A percentile compares a stretch with the other conserved stretches of the same genome.
phyloP scores from a whole-genome alignment of 1,139 yeast genomes.

The Yamadazyma triangularis region DNA sequence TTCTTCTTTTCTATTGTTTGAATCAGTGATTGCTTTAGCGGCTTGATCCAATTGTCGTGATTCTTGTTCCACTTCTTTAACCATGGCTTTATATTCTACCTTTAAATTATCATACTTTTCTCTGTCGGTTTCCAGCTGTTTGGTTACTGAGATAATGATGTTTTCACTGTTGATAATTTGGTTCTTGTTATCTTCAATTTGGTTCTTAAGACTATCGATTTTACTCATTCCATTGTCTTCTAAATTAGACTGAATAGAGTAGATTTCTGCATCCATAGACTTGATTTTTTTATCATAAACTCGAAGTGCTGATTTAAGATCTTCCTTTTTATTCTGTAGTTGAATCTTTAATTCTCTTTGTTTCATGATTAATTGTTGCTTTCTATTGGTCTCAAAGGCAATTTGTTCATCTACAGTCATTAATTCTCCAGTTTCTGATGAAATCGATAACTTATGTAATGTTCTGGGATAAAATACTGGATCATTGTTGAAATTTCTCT shows the following conservation, averaged over 20 bases:
- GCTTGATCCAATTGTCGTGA: slow-evolving; percentile 3
- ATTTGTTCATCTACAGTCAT: slow-evolving; percentile 17
- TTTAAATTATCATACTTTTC: slow-evolving; percentile 11
- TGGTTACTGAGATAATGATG: slow-evolving; percentile 23
- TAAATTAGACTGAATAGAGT: slow-evolving; percentile 23
- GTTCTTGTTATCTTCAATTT: slow-evolving; percentile 24
- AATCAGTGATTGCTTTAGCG: slow-evolving; percentile 1
- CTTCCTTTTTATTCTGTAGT: slow-evolving; percentile 11
- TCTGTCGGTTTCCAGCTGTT: slow-evolving; percentile 17
- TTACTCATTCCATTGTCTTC: slow-evolving; percentile 33
- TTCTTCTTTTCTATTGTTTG: neutral
- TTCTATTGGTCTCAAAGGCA: slow-evolving; percentile 12
- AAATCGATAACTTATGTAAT: slow-evolving; percentile 25
- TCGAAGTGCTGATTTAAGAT: slow-evolving; percentile 12
- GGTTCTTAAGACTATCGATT: slow-evolving; percentile 26
- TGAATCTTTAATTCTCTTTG: slow-evolving; percentile 12
- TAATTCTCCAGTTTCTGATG: slow-evolving; percentile 12
- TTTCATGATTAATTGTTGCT: slow-evolving; percentile 13
- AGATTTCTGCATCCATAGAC: slow-evolving; percentile 14
- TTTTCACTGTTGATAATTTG: slow-evolving; percentile 26
- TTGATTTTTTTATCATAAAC: slow-evolving; percentile 15
- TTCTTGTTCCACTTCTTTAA: slow-evolving; percentile 7
- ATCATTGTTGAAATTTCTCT: slow-evolving; percentile 50
- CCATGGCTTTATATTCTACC: slow-evolving; percentile 4
- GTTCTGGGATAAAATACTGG: slow-evolving; percentile 46